phyloP scores from a whole-genome alignment of 2,329 filamentous ascomycete species.

The Hymenoscyphus fraxineus region DNA sequence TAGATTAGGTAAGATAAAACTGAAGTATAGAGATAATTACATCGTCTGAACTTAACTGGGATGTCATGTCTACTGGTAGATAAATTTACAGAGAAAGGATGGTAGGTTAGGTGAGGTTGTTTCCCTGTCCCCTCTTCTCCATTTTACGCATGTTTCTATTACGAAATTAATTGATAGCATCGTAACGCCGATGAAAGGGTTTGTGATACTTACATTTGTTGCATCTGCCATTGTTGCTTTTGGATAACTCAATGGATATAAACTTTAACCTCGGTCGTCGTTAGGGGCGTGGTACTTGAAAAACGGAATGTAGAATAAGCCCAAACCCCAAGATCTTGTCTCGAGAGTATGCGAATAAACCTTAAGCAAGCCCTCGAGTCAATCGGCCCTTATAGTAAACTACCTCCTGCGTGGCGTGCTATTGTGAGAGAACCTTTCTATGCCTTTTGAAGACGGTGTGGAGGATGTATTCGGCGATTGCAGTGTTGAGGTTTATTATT shows the following conservation, averaged over 20 bases:
- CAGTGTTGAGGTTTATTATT: constrained; percentile 37
- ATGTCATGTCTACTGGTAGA: too few relatives aligned
- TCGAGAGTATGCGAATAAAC: constrained; percentile 23
- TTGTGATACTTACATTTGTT: constrained; percentile 58
- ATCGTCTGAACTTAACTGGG: too few relatives aligned
- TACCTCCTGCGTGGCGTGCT: constrained; percentile 15
- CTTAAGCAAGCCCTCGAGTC: constrained; percentile 27
- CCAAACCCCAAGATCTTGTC: constrained; percentile 18
- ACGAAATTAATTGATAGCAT: constrained; percentile 42
- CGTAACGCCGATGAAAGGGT: constrained; percentile 17
- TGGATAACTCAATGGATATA: constrained; percentile 49
- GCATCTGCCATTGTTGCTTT: constrained; percentile 64
- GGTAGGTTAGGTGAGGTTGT: too few relatives aligned
- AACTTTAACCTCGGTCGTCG: constrained; percentile 45
- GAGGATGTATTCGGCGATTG: constrained; percentile 33
- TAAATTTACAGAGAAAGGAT: too few relatives aligned
- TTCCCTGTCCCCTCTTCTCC: too few relatives aligned
- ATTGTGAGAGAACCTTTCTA: constrained; percentile 19
- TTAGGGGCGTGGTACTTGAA: constrained; percentile 49
- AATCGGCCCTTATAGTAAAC: constrained; percentile 17
- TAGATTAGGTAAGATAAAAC: too few relatives aligned
- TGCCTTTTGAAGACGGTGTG: constrained; percentile 27
- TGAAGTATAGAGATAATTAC: too few relatives aligned
- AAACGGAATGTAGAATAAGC: constrained; percentile 39
- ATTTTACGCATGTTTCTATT: constrained; percentile 32